Evolutionary conservation across 352 stramenopile genomes (phyloP).

Genomic region (Bremia lactucae): DNA sequence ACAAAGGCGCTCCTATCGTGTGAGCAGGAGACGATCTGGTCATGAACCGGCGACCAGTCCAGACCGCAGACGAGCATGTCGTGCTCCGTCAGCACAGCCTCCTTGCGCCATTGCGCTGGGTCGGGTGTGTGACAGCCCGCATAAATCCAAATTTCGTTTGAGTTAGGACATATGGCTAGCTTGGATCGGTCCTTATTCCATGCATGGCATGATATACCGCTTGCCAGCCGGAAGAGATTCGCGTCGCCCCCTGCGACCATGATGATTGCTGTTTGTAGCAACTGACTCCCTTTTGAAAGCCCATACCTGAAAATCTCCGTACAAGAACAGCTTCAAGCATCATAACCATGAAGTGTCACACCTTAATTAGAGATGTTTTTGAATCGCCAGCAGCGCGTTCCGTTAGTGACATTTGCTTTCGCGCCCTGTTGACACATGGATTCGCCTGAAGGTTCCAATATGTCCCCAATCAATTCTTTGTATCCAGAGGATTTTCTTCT

Average conservation of each 20-base stretch:
- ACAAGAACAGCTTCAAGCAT: slow-evolving; percentile 31
- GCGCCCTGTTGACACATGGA: slow-evolving; percentile 13
- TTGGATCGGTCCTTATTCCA: slow-evolving; percentile 88
- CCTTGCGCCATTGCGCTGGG: slow-evolving; percentile 72
- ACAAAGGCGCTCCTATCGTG: slow-evolving; percentile 93
- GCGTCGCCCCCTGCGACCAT: slow-evolving; percentile 30
- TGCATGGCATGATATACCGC: slow-evolving; percentile 85
- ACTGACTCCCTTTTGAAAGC: slow-evolving; percentile 18
- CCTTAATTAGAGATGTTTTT: slow-evolving; percentile 6
- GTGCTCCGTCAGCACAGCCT: slow-evolving; percentile 84
- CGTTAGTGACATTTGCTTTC: not conserved
- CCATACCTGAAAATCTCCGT: slow-evolving; percentile 33
- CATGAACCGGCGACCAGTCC: slow-evolving; percentile 88
- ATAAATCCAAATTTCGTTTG: slow-evolving; percentile 90
- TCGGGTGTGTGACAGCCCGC: slow-evolving; percentile 70
- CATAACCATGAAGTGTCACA: slow-evolving; percentile 3
- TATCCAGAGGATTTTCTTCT: slow-evolving; percentile 46
- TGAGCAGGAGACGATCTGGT: slow-evolving; percentile 91
- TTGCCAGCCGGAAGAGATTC: slow-evolving; percentile 63
- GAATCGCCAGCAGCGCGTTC: slow-evolving; percentile 4
- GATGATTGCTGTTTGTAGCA: slow-evolving; percentile 14
- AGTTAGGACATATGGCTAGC: slow-evolving; percentile 86
- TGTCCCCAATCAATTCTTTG: slow-evolving; percentile 2
- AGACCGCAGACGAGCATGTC: slow-evolving; percentile 89
- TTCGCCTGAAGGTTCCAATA: slow-evolving; percentile 9